Evolutionary conservation across 2,329 filamentous ascomycete species (phyloP), one percentile per base, ranked within the genome.

Genomic region (Teratosphaeria gauchensis): DNA sequence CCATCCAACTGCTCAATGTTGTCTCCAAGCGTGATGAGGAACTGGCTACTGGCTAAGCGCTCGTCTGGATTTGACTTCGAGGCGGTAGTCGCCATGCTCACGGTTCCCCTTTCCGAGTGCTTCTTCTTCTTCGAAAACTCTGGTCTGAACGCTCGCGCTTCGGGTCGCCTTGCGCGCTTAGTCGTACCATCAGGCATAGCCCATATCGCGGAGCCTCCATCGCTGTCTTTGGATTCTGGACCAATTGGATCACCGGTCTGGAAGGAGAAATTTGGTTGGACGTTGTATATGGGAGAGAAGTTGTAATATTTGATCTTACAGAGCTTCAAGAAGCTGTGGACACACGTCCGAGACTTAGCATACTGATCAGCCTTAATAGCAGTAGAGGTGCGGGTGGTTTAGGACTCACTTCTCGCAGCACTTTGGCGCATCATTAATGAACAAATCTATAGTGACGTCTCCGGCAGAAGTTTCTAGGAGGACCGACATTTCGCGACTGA

Each of bases 281-380:
- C 84, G 65, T 87, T 91, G 77, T 96, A 90, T 57, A 97, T 78
- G 30, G 92, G 94, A 5, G 91, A 86, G 74, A 95, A 97, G 78
- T 97, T 97, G 84, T 96, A 99, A 78, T 97, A 99, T 78, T 96
- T 99, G 76, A 91, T 80, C 78, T 97, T 97, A 84, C 94, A 96
- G 67, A 99, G 89, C 81, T 99, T 97, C 59, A 99, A 80, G 74
- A 99, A 97, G 81, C 90, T 95, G 74, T 63, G 72, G 69, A 66
- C 69, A 65, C 60, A 66, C 53, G 66, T 67, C 69, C 69, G 74
- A 65, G 69, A 78, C 78, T 85, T 78, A 80, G 78, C 78, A 69
- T 71, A 69, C 76, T 68, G 72, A 73, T 87, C 78, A 85, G 83
- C 77, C 71, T 75, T 70, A 67, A 70, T 24, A 53, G 46, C 9